A percentile compares a stretch with the other conserved stretches of the same genome.
Evolutionary conservation across 2,329 filamentous ascomycete species (phyloP).

Genomic region (Talaromyces marneffei): DNA sequence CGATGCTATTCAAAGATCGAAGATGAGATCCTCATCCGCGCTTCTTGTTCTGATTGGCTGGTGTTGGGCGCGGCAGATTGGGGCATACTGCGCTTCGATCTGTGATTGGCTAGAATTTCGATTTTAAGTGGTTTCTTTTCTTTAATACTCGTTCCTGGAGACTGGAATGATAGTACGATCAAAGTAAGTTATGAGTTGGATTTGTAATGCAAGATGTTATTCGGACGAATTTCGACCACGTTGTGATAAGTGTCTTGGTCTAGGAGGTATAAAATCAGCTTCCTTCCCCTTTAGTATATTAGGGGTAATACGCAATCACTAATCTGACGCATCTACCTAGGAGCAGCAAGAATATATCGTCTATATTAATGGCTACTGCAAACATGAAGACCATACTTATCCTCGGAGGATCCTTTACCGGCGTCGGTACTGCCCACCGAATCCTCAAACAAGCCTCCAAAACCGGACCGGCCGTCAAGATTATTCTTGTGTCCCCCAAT

Average conservation of each 20-base stretch:
- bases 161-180: neutral
- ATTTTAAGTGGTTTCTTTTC: too few relatives aligned
- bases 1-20: neutral
- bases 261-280: neutral
- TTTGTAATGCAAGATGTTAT: neutral
- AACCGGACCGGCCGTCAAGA: neutral
- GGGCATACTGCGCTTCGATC: neutral
- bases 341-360: neutral
- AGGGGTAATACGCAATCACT: neutral
- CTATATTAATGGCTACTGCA: neutral
- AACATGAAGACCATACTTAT: conserved; percentile 11
- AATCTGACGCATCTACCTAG: neutral
- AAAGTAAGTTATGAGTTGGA: neutral
- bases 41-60: neutral
- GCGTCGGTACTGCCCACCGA: conserved; percentile 4
- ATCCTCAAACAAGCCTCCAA: conserved; percentile 11
- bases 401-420: conserved; percentile 7
- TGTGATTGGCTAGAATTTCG: neutral
- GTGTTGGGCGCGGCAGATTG: neutral
- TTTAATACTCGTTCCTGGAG: neutral
- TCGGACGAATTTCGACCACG: neutral
- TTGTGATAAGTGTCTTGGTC: neutral
- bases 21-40: neutral
- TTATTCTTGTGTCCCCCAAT: conserved; percentile 10
- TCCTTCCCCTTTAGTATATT: neutral